A percentile compares a stretch with the other conserved stretches of the same genome.
phyloP scores from a whole-genome alignment of 495 filamentous ascomycete genomes.

The Podospora comata region DNA sequence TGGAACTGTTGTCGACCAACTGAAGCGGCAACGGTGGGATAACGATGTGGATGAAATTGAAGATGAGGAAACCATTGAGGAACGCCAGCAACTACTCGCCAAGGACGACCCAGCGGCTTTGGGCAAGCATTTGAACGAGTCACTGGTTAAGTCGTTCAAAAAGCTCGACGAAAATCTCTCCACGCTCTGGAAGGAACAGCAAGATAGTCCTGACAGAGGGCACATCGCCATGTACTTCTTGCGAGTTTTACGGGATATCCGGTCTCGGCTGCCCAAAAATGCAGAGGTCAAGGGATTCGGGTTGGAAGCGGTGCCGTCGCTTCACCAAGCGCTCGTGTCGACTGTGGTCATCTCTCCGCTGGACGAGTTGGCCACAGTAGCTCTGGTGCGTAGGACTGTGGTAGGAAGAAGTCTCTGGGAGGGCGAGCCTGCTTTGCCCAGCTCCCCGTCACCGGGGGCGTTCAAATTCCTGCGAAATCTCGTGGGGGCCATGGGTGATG shows the following conservation, averaged over 20 bases:
- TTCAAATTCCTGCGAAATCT: slow-evolving; percentile 73
- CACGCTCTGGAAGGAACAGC: slow-evolving; percentile 43
- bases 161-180: slow-evolving; percentile 57
- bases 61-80: slow-evolving; percentile 69
- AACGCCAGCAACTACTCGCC: slow-evolving; percentile 60
- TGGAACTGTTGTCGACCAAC: slow-evolving; percentile 57
- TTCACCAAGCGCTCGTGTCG: slow-evolving; percentile 55
- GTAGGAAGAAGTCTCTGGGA: slow-evolving; percentile 68
- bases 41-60: slow-evolving; percentile 72
- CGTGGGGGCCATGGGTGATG: slow-evolving; percentile 60
- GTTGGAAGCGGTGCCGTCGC: slow-evolving; percentile 48
- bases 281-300: slow-evolving; percentile 46
- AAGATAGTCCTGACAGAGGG: slow-evolving; percentile 44
- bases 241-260: slow-evolving; percentile 71
- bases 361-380: slow-evolving; percentile 39
- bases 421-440: slow-evolving; percentile 67
- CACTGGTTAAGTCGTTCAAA: slow-evolving; percentile 56
- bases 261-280: slow-evolving; percentile 58
- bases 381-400: slow-evolving; percentile 40
- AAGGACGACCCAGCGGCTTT: slow-evolving; percentile 68
- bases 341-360: slow-evolving; percentile 37
- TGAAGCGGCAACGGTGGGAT: slow-evolving; percentile 69
- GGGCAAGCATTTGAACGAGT: slow-evolving; percentile 55
- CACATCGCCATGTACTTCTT: slow-evolving; percentile 67
- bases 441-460: slow-evolving; percentile 73